phyloP scores from a whole-genome alignment of 345 rosid genomes.

The Salix udensis region DNA sequence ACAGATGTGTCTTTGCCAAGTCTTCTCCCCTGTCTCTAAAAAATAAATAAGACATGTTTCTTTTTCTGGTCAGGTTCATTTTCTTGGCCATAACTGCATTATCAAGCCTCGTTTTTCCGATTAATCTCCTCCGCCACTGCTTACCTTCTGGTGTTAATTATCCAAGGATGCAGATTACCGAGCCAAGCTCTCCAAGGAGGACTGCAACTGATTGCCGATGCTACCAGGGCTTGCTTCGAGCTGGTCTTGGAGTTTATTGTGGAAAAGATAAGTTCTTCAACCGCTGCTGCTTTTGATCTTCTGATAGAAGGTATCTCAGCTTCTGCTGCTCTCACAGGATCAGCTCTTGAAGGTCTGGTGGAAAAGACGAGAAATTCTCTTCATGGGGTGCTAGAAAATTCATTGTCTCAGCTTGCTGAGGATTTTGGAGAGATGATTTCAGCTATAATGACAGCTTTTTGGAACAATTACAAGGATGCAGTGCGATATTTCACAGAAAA shows the following conservation, averaged over 20 bases:
- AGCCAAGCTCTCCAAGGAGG: slow-evolving; percentile 30
- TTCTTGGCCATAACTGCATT: slow-evolving; percentile 19
- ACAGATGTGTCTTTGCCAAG: background rate
- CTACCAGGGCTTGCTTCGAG: slow-evolving; percentile 20
- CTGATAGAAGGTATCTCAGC: slow-evolving; percentile 19
- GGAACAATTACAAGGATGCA: slow-evolving; percentile 35
- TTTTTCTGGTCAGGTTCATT: slow-evolving; percentile 21
- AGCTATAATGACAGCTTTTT: slow-evolving; percentile 24
- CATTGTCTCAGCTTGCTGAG: slow-evolving; percentile 28
- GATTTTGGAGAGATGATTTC: slow-evolving; percentile 34
- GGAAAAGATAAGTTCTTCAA: slow-evolving; percentile 16
- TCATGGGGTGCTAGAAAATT: slow-evolving; percentile 24
- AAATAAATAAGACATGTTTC: slow-evolving; percentile 17
- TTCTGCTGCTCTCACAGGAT: slow-evolving; percentile 16
- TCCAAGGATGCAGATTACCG: slow-evolving; percentile 32
- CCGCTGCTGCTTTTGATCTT: slow-evolving; percentile 30
- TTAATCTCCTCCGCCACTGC: slow-evolving; percentile 26
- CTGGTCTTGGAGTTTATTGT: slow-evolving; percentile 17
- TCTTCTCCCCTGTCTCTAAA: background rate
- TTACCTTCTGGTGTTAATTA: slow-evolving; percentile 20
- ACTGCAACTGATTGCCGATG: slow-evolving; percentile 27
- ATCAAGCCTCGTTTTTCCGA: slow-evolving; percentile 23
- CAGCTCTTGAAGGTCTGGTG: slow-evolving; percentile 17
- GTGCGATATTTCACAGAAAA: slow-evolving; percentile 33
- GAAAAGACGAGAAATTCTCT: slow-evolving; percentile 33